A percentile compares a stretch with the other conserved stretches of the same genome.
Evolutionary conservation across 2,329 filamentous ascomycete species (phyloP).

Genomic region (Fusarium tricinctum): DNA sequence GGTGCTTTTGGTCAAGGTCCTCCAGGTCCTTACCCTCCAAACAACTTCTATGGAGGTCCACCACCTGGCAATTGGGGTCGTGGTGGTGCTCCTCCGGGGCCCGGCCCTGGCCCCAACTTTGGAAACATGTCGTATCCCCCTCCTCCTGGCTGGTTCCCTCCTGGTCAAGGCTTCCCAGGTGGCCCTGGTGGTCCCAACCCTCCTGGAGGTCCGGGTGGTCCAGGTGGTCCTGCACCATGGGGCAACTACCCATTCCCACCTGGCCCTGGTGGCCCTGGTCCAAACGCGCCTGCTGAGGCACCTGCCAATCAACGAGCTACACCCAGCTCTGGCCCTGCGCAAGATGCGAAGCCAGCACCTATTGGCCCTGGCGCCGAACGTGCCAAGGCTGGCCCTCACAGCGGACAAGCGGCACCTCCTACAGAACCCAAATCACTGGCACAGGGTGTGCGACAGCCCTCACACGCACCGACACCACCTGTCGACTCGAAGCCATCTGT

Average conservation of each 20-base stretch:
- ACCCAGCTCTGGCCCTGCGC: constrained; percentile 57
- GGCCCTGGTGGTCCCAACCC: constrained; percentile 64
- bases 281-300: constrained; percentile 64
- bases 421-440: constrained; percentile 67
- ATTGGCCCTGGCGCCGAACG: constrained; percentile 66
- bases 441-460: constrained; percentile 62
- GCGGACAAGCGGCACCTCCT: constrained; percentile 61
- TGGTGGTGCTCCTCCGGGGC: constrained; percentile 68
- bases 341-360: constrained; percentile 63
- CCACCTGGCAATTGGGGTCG: constrained; percentile 70
- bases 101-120: constrained; percentile 72
- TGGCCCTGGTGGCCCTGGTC: constrained; percentile 58
- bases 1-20: constrained; percentile 60
- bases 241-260: constrained; percentile 73
- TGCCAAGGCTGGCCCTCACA: constrained; percentile 62
- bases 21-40: constrained; percentile 62
- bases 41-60: constrained; percentile 63
- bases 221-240: constrained; percentile 73
- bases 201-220: constrained; percentile 73
- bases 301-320: constrained; percentile 68
- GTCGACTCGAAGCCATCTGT: constrained; percentile 76
- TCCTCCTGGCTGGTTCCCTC: constrained; percentile 83
- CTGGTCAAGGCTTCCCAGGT: constrained; percentile 78
- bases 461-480: constrained; percentile 72
- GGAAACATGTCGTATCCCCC: constrained; percentile 84